A percentile compares a stretch with the other conserved stretches of the same genome.
Conservation (phyloP, 495 filamentous ascomycete species). For the Penicillium ochrochloron region DNA sequence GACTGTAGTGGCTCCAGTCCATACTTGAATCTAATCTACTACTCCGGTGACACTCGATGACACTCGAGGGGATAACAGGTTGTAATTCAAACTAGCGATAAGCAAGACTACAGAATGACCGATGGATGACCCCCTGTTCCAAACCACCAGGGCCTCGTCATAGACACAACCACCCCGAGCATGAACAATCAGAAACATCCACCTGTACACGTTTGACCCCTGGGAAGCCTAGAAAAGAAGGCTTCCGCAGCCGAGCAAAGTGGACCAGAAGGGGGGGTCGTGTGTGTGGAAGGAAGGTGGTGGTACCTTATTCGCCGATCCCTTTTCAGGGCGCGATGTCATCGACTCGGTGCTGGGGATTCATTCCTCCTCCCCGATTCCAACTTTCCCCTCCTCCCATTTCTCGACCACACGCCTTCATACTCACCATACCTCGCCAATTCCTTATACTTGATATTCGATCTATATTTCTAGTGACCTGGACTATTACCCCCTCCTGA, state of each 20-base stretch:
- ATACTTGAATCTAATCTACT: not conserved
- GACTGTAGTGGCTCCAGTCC: not conserved
- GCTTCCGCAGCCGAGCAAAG: conserved; percentile 12
- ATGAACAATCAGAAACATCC: not conserved
- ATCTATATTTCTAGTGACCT: not conserved
- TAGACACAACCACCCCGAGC: conserved; percentile 6
- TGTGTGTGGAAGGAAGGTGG: not conserved
- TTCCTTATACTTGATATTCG: not conserved
- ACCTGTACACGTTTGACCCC: no score
- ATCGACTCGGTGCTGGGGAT: conserved; percentile 45
- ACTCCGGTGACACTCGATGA: not conserved
- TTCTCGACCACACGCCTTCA: conserved; percentile 10
- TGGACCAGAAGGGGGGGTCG: conserved; percentile 36
- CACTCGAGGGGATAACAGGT: conserved; percentile 7
- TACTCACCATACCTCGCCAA: not conserved
- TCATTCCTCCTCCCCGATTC: conserved; percentile 22
- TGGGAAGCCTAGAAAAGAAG: not conserved
- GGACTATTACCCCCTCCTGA: conserved; percentile 3
- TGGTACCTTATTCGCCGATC: conserved; percentile 45
- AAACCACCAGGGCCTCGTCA: not conserved
- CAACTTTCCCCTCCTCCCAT: conserved; percentile 19
- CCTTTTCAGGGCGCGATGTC: conserved; percentile 46
- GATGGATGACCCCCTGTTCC: conserved; percentile 13
- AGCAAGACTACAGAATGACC: conserved; percentile 9
- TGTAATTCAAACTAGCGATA: conserved; percentile 16